Percentiles rank a stretch among this genome's conserved stretches.
Conservation (phyloP, 306 rosid genomes). For the Pyrus pyrifolia region DNA sequence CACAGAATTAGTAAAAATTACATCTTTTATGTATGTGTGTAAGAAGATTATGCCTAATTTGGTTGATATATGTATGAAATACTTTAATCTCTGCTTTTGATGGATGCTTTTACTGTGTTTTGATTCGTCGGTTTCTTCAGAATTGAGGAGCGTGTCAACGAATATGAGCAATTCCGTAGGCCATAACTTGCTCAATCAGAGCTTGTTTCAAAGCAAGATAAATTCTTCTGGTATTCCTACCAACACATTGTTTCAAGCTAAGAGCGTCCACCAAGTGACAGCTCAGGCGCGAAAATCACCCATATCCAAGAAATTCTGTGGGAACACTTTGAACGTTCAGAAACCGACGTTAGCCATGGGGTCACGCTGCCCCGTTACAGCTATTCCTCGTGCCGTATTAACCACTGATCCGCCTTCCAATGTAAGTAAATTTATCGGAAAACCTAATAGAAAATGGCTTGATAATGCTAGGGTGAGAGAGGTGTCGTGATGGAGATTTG, state of each 20-base stretch:
- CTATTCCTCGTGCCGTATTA: conserved; percentile 55
- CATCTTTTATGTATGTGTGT: not conserved
- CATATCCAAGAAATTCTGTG: conserved; percentile 47
- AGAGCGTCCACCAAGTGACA: conserved; percentile 37
- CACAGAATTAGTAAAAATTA: not conserved
- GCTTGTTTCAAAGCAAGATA: conserved; percentile 50
- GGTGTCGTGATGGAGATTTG: not conserved
- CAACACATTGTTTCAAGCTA: conserved; percentile 39
- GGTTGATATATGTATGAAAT: not conserved
- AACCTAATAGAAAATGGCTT: not conserved
- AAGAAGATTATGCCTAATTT: not conserved
- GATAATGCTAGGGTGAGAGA: not conserved
- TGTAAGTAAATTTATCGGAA: conserved; percentile 25
- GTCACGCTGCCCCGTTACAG: conserved; percentile 16
- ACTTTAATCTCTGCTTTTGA: not conserved
- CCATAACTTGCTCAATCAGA: conserved; percentile 60
- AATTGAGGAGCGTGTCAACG: conserved; percentile 23
- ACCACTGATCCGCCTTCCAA: conserved; percentile 44
- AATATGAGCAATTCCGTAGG: conserved; percentile 63
- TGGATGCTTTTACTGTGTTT: not conserved
- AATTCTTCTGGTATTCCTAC: conserved; percentile 45
- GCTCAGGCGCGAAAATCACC: conserved; percentile 33
- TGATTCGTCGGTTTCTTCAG: conserved; percentile 35
- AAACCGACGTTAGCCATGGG: conserved; percentile 44
- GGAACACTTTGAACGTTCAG: conserved; percentile 37